A percentile compares a stretch with the other conserved stretches of the same genome.
phyloP scores from a whole-genome alignment of 257 asterid genomes.

The Linaria vulgaris region DNA sequence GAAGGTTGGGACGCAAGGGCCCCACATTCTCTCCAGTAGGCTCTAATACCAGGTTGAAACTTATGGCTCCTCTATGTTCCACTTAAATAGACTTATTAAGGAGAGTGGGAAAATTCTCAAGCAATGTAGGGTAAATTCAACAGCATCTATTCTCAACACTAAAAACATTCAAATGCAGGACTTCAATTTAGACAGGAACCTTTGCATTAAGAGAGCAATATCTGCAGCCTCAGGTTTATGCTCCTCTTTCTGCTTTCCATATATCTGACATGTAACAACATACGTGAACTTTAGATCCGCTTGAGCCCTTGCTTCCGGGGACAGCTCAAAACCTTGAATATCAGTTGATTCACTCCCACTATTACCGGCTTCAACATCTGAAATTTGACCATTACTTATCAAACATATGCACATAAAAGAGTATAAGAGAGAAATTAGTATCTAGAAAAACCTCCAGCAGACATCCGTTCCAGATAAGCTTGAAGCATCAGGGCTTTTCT shows the following conservation, averaged over 20 bases:
- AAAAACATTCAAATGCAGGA: constrained; percentile 15
- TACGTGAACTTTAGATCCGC: constrained; percentile 94
- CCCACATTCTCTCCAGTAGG: too few relatives aligned
- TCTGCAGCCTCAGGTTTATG: constrained; percentile 98
- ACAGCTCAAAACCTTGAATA: constrained; percentile 79
- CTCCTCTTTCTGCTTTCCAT: constrained; percentile 95
- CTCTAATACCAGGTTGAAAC: too few relatives aligned
- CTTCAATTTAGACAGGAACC: constrained; percentile 40
- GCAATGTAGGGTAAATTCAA: too few relatives aligned
- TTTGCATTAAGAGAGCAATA: constrained; percentile 94
- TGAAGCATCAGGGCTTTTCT: constrained; percentile 98
- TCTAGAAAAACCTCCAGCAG: constrained; percentile 61
- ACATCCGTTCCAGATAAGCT: constrained; percentile 71
- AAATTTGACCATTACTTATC: constrained; percentile 20
- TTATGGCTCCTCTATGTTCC: too few relatives aligned
- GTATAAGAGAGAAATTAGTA: constrained; percentile 4
- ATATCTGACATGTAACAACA: constrained; percentile 97
- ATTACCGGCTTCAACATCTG: constrained; percentile 73
- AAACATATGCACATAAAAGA: constrained; percentile 16
- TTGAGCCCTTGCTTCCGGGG: constrained; percentile 97
- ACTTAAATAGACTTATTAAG: too few relatives aligned
- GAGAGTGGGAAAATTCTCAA: too few relatives aligned
- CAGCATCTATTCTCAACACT: constrained; percentile 3
- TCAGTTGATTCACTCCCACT: constrained; percentile 48
- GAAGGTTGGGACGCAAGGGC: too few relatives aligned